Percentiles rank a stretch among this genome's conserved stretches.
Evolutionary conservation across 192 early-diverging fungal species (phyloP).

Genomic region (Backusella psychrophila): DNA sequence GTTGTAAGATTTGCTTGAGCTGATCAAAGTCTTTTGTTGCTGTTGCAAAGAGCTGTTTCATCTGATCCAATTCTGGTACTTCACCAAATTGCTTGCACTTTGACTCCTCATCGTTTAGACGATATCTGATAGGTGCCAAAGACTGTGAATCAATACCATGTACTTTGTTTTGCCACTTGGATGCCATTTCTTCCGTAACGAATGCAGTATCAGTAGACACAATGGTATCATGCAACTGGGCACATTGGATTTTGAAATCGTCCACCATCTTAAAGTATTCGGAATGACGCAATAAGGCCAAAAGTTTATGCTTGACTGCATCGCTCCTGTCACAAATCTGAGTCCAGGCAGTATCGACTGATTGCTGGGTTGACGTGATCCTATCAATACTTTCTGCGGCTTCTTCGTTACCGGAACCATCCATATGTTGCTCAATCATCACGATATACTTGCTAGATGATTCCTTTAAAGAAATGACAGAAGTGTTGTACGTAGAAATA

Average conservation of each 20-base stretch:
- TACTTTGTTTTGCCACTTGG: background rate
- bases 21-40: background rate
- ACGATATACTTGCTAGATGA: background rate
- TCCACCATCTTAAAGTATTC: background rate
- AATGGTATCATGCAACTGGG: background rate
- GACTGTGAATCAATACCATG: background rate
- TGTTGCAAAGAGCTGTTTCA: background rate
- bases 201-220: background rate
- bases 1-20: background rate
- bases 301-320: background rate
- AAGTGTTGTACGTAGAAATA: slow-evolving; percentile 2
- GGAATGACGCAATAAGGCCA: background rate
- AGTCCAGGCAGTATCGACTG: slow-evolving; percentile 18
- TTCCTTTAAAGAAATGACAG: slow-evolving; percentile 19
- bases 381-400: background rate
- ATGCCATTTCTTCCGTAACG: background rate
- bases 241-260: background rate
- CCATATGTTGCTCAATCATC: slow-evolving; percentile 14
- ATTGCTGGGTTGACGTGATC: slow-evolving; percentile 5
- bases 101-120: background rate
- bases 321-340: background rate
- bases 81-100: background rate
- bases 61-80: background rate
- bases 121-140: background rate
- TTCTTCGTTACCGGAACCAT: background rate